Base-by-base conservation (phyloP, 306 rosid species). In the Cyclanthera cordifolia region DNA sequence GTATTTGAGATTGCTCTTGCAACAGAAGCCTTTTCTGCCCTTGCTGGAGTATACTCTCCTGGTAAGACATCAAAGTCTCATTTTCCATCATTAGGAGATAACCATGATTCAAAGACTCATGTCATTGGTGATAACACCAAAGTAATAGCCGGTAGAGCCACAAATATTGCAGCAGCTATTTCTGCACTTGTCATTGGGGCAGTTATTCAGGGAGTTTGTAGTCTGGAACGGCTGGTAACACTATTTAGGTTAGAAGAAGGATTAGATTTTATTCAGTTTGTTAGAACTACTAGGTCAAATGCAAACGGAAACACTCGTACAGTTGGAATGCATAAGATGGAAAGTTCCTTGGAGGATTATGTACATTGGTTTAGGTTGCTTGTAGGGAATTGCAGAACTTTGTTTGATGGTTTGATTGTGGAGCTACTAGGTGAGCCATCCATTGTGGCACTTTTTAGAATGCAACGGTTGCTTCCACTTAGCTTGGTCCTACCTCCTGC, bases 1-100 rank as follows among this genome's bases (percentile, higher is more conserved):
- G 96, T 87, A 17, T 93, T 87, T 83, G 99, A 93, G 81, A 86
- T 93, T 56, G 95, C 99, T 66, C 96, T 93, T 76, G 99, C 95
- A 47, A 81, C 88, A 13, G 99, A 93, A 81, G 91, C 96, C 72
- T 86, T 83, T 72, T 83, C 80, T 74, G 90, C 87, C 68, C 88
- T 90, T 73, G 84, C 95, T 69, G 87, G 75, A 47, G 85, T 73
- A 76, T 87, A 89, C 75, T 41, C 87, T 80, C 90, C 94, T 48
- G 90, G 84, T 73, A 93, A 88, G 88, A 87, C 88, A 43, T 84
- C 96, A 54, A 82, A 93, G 57, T 78, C 85, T 81, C 98, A 89
- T 76, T 85, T 81, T 83, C 97, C 87, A 47, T 76, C 76, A 79
- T 86, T 95, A 76, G 81, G 95, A 30, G 96, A 89, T 72, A 56